These are phyloP conservation scores for Solanum stenotomum DNA, from an alignment of 257 asterid species.

Conservation along the genomic window DNA sequence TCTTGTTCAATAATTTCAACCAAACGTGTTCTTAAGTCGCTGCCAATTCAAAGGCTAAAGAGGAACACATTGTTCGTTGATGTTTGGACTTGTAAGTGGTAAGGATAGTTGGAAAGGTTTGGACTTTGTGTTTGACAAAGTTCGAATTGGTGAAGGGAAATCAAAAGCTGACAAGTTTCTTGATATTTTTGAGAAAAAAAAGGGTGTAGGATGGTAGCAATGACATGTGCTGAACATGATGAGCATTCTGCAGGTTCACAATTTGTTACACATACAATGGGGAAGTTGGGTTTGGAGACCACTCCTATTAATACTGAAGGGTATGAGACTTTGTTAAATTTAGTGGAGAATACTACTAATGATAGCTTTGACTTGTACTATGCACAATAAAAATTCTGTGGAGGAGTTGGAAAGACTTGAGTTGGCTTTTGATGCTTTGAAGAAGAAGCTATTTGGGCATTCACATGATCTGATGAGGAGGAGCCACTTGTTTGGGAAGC, in stretches of 20 bases:
- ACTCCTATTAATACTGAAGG: no score
- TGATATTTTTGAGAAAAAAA: conserved; percentile 58
- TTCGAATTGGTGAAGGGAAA: conserved; percentile 44
- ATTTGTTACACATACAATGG: conserved; percentile 8
- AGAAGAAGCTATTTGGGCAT: no score
- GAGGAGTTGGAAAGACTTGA: no score
- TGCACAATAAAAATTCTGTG: no score
- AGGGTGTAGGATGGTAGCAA: conserved; percentile 77
- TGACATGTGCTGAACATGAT: conserved; percentile 76
- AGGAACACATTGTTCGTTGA: conserved; percentile 45
- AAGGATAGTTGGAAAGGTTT: conserved; percentile 53
- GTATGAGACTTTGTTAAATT: no score
- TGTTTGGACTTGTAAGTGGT: conserved; percentile 90
- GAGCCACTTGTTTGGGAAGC: no score
- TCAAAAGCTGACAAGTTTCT: conserved; percentile 41
- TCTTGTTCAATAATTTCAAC: conserved; percentile 54
- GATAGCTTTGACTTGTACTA: no score
- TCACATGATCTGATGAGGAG: no score
- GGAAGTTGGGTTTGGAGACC: no score
- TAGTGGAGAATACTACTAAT: no score
- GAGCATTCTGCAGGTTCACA: conserved; percentile 67
- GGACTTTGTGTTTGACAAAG: conserved; percentile 33
- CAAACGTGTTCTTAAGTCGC: conserved; percentile 40
- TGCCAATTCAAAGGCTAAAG: conserved; percentile 52
- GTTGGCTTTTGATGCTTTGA: no score